Evolutionary conservation across 139 green algal genomes (phyloP).

Genomic region (Chlamydomonas sp.): DNA sequence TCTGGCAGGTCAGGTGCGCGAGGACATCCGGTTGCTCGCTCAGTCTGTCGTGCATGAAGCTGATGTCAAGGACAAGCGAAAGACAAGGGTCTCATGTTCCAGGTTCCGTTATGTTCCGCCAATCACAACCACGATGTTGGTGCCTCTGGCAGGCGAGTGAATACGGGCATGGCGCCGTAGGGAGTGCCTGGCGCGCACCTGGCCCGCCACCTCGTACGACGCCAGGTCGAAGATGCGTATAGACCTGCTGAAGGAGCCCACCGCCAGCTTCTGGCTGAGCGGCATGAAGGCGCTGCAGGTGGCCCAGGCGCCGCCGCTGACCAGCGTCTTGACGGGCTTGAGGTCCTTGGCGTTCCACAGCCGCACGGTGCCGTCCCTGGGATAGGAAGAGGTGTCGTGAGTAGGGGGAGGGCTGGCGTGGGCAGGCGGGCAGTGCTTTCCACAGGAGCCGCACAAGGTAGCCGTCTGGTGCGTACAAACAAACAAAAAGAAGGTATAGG

Average conservation of each 20-base stretch:
- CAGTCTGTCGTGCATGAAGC: not conserved
- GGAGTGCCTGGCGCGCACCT: not conserved
- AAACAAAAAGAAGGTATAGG: too few relatives aligned
- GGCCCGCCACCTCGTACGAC: constrained; percentile 50
- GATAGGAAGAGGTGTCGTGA: not conserved
- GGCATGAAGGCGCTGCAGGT: constrained; percentile 62
- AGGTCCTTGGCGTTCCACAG: constrained; percentile 71
- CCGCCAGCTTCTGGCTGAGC: constrained; percentile 59
- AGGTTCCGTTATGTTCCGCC: not conserved
- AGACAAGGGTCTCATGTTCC: not conserved
- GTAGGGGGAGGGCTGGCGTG: not conserved
- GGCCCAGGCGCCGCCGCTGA: constrained; percentile 49
- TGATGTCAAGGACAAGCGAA: not conserved
- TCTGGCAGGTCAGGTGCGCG: constrained; percentile 26
- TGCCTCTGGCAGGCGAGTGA: too few relatives aligned
- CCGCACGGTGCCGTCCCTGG: constrained; percentile 62
- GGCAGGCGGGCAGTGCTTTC: not conserved
- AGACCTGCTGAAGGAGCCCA: constrained; percentile 58
- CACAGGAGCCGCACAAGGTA: too few relatives aligned
- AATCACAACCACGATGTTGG: not conserved
- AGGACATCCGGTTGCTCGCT: too few relatives aligned
- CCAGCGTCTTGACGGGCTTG: constrained; percentile 46
- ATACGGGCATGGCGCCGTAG: too few relatives aligned
- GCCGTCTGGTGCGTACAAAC: too few relatives aligned
- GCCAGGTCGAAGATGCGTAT: constrained; percentile 72